Evolutionary conservation across 768 basidiomycete genomes (phyloP), one percentile per base, ranked within the genome.

Genomic region (Kwoniella sp.): DNA sequence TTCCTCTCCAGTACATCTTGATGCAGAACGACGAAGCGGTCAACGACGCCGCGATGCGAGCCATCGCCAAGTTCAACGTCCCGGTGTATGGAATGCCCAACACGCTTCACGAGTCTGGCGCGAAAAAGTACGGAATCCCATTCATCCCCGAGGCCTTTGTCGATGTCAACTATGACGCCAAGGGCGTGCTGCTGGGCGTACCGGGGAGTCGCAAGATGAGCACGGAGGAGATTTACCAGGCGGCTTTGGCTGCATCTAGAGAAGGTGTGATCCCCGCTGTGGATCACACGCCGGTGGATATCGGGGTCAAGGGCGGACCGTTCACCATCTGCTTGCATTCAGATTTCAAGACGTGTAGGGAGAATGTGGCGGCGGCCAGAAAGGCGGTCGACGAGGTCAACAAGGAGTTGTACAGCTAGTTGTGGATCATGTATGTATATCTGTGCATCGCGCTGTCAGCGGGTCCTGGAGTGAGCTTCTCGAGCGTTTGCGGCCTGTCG

Each of bases 1-100:
- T 81, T 81, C 0, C n/a, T n/a, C n/a, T n/a, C 78, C 83, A 20
- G 75, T 85, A 84, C 58, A 81, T 80, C 9, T 81, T 83, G 73
- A 81, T 77, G 2, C 78, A 81, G 23, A 79, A 80, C 41, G 79
- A 81, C 41, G 73, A 83, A 20, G 76, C 77, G 14, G 76, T 87
- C 14, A 80, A 83, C 2, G 77, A 79, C 28, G 81, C 82, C 0
- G 79, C 77, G 9, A 79, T 84, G 5, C 72, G 76, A 3, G 82
- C 83, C 1, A 76, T 79, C 15, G 79, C 81, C 52, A 67, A 80
- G 3, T 86, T 83, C 66, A 67, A 71, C 27, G 76, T 85, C 0
- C 78, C 83, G 0, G 80, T 85, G 59, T 63, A 63, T 44, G 85
- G 84, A 0, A 73, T 87, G 3, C 81, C 83, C 0, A 83, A 83